Percentiles rank a stretch among this genome's conserved stretches.
These are phyloP conservation scores for Cyberlindnera mississippiensis DNA, from an alignment of 805 yeast species.

Conservation along the genomic window DNA sequence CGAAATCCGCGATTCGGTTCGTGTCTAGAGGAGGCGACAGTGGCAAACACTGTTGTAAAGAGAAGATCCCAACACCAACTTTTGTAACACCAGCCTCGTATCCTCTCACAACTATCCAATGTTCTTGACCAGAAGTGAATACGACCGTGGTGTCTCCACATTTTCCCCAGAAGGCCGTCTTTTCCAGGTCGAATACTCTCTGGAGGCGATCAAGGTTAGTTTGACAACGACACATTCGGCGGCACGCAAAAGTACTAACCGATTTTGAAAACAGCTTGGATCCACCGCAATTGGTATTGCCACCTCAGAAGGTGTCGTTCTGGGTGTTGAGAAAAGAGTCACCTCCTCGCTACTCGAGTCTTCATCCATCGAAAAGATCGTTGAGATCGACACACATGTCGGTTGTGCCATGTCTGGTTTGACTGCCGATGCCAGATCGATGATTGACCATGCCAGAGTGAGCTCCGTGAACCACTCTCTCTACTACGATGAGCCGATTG, in stretches of 20 bases:
- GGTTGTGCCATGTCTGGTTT: conserved; percentile 99
- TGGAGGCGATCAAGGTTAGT: conserved; percentile 87
- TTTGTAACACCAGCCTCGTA: not conserved
- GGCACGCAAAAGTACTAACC: not conserved
- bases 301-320: conserved; percentile 91
- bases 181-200: conserved; percentile 95
- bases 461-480: conserved; percentile 81
- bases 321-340: conserved; percentile 96
- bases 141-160: conserved; percentile 97
- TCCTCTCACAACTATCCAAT: conserved; percentile 34
- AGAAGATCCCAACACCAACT: too few relatives aligned
- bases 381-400: conserved; percentile 88
- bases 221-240: not conserved
- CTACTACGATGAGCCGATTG: conserved; percentile 88
- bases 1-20: not conserved
- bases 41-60: too few relatives aligned
- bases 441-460: conserved; percentile 98
- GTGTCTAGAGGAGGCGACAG: not conserved
- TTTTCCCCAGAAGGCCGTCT: conserved; percentile 98
- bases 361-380: conserved; percentile 91
- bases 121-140: conserved; percentile 99
- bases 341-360: conserved; percentile 89
- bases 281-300: conserved; percentile 97
- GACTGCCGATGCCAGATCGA: conserved; percentile 97
- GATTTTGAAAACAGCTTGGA: conserved; percentile 50